A percentile compares a stretch with the other conserved stretches of the same genome.
These are phyloP conservation scores for Eutypa lata DNA, from an alignment of 2,329 filamentous ascomycete species.

Conservation along the genomic window DNA sequence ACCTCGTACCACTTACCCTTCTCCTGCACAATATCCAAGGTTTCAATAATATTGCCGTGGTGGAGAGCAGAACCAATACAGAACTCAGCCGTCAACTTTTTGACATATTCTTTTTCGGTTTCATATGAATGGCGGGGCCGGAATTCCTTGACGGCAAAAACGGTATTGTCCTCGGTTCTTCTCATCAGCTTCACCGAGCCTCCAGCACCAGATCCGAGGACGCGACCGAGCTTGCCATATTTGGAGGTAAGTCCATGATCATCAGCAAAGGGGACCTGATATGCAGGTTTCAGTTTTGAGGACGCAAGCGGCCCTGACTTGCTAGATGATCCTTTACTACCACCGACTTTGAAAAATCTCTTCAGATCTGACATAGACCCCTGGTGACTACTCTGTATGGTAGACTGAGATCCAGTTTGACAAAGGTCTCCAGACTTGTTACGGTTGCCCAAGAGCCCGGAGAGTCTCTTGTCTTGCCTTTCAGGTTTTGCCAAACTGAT, in stretches of 20 bases:
- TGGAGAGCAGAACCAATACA: constrained; percentile 96
- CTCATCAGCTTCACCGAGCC: constrained; percentile 95
- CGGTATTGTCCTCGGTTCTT: constrained; percentile 84
- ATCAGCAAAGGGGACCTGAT: constrained; percentile 84
- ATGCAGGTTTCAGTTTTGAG: constrained; percentile 43
- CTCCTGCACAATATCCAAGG: constrained; percentile 92
- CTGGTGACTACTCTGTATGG: constrained; percentile 53
- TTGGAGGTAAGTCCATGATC: constrained; percentile 88
- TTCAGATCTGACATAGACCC: constrained; percentile 93
- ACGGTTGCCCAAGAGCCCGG: constrained; percentile 37
- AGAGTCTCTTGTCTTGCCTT: constrained; percentile 49
- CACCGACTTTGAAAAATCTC: constrained; percentile 87
- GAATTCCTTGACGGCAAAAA: constrained; percentile 98
- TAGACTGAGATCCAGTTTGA: constrained; percentile 44
- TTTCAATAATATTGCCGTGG: constrained; percentile 98
- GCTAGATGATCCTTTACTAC: constrained; percentile 58
- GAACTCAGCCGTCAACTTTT: constrained; percentile 97
- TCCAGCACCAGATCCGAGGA: constrained; percentile 89
- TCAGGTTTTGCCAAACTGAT: constrained; percentile 45
- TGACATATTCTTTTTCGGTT: constrained; percentile 91
- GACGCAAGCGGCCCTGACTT: constrained; percentile 23
- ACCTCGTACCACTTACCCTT: constrained; percentile 95
- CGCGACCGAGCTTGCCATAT: constrained; percentile 93
- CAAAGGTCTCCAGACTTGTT: constrained; percentile 42
- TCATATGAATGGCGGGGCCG: constrained; percentile 88